Evolutionary conservation across 2,329 filamentous ascomycete species (phyloP).

Genomic region (Alternaria ethzedia): DNA sequence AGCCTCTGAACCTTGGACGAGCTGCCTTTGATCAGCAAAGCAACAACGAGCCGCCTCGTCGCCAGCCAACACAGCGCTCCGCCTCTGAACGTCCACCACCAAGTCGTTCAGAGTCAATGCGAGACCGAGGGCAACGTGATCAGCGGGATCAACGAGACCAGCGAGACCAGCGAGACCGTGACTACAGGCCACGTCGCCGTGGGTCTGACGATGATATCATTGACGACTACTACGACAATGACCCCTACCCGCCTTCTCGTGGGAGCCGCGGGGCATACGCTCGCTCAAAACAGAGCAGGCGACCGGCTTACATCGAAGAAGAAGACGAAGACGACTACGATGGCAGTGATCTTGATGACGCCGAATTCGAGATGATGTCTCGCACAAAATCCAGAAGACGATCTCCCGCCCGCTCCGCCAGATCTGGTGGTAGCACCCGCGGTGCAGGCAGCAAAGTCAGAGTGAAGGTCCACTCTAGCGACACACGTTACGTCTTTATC

Average conservation of each 20-base stretch:
- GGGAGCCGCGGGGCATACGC: constrained; percentile 35
- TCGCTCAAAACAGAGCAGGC: constrained; percentile 42
- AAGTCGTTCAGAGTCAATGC: constrained; percentile 44
- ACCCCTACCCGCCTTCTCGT: constrained; percentile 63
- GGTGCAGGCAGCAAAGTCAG: constrained; percentile 71
- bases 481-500: constrained; percentile 93
- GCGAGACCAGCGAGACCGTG: constrained; percentile 13
- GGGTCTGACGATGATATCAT: constrained; percentile 55
- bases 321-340: constrained; percentile 77
- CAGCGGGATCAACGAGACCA: constrained; percentile 1
- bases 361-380: constrained; percentile 79
- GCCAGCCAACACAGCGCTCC: constrained; percentile 49
- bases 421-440: constrained; percentile 58
- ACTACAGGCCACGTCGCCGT: constrained; percentile 39
- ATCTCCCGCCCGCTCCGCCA: constrained; percentile 52
- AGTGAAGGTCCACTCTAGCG: constrained; percentile 86
- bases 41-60: constrained; percentile 39
- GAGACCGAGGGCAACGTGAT: constrained; percentile 27
- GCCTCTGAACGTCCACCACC: constrained; percentile 53
- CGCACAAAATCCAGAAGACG: constrained; percentile 49
- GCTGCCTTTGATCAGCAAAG: constrained; percentile 55
- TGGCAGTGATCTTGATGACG: constrained; percentile 75
- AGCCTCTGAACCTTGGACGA: constrained; percentile 56
- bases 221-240: constrained; percentile 68
- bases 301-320: constrained; percentile 76